Conservation (phyloP, 2,329 filamentous ascomycete species). For the Ophiocordyceps camponoti-floridani region DNA sequence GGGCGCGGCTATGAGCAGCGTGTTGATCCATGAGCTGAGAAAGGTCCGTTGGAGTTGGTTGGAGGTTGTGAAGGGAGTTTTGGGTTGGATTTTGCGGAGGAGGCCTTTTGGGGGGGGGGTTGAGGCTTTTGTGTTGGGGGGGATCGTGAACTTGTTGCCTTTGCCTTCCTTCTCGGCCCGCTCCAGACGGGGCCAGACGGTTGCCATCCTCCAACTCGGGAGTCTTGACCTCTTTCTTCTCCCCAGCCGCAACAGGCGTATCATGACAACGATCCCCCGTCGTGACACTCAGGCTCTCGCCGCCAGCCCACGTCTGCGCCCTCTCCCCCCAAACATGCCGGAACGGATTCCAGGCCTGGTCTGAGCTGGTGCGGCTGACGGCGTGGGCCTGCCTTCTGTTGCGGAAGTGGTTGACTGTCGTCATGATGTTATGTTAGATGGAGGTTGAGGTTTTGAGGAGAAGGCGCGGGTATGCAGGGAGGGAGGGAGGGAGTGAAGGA, state of each 20-base stretch:
- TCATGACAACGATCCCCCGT: constrained; percentile 6
- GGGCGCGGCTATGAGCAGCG: constrained; percentile 56
- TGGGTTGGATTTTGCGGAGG: constrained; percentile 28
- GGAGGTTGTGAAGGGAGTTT: constrained; percentile 36
- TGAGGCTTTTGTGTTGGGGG: constrained; percentile 16
- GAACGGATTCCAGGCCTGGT: constrained; percentile 23
- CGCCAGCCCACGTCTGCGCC: constrained; percentile 17
- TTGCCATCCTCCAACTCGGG: too few relatives aligned
- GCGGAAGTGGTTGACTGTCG: constrained; percentile 25
- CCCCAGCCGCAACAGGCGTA: too few relatives aligned
- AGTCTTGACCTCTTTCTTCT: too few relatives aligned
- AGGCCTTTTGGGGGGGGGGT: constrained; percentile 7
- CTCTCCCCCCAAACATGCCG: constrained; percentile 19
- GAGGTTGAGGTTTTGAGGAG: neutral
- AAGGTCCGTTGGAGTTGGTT: constrained; percentile 59
- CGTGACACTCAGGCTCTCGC: constrained; percentile 14
- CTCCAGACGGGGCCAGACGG: too few relatives aligned
- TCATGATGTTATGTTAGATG: neutral
- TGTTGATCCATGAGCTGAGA: constrained; percentile 67
- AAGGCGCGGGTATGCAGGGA: neutral
- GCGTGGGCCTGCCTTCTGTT: constrained; percentile 25
- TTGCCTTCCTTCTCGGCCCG: too few relatives aligned
- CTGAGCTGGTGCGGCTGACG: constrained; percentile 19
- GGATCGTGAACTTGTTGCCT: too few relatives aligned
- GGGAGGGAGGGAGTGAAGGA: neutral